Evolutionary conservation across 2,329 filamentous ascomycete species (phyloP).

Genomic region (Fusarium brevicatenulatum): DNA sequence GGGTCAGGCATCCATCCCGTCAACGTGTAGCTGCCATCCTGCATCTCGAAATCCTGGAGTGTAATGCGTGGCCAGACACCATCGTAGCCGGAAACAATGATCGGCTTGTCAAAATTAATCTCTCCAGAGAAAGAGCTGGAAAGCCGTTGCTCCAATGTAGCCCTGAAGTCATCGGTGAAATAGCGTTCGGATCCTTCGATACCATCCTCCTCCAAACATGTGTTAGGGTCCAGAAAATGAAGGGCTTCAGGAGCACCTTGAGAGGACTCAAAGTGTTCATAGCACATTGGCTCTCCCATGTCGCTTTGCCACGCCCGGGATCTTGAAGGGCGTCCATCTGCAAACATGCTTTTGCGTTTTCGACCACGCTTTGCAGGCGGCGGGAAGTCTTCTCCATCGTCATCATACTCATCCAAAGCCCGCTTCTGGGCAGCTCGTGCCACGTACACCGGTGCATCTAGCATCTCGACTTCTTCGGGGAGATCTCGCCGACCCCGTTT

Average conservation of each 20-base stretch:
- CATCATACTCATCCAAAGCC: constrained; percentile 39
- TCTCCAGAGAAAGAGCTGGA: background rate
- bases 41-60: constrained; percentile 49
- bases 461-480: constrained; percentile 57
- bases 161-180: constrained; percentile 5
- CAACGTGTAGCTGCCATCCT: constrained; percentile 54
- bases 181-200: constrained; percentile 3
- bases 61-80: constrained; percentile 49
- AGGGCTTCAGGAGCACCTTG: constrained; percentile 39
- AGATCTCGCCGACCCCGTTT: constrained; percentile 52
- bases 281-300: constrained; percentile 25
- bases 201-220: constrained; percentile 49
- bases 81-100: constrained; percentile 38
- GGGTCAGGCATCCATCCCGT: constrained; percentile 57
- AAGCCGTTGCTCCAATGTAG: constrained; percentile 14
- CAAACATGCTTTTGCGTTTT: constrained; percentile 28
- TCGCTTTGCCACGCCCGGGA: constrained; percentile 14
- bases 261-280: constrained; percentile 30
- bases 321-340: constrained; percentile 11
- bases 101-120: constrained; percentile 35
- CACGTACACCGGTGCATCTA: constrained; percentile 63
- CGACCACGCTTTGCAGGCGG: constrained; percentile 38
- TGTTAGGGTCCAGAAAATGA: constrained; percentile 57
- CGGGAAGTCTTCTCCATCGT: constrained; percentile 25
- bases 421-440: constrained; percentile 51